Conservation (phyloP, 176 grass and related monocot species). For the Aegilops umbellulata region DNA sequence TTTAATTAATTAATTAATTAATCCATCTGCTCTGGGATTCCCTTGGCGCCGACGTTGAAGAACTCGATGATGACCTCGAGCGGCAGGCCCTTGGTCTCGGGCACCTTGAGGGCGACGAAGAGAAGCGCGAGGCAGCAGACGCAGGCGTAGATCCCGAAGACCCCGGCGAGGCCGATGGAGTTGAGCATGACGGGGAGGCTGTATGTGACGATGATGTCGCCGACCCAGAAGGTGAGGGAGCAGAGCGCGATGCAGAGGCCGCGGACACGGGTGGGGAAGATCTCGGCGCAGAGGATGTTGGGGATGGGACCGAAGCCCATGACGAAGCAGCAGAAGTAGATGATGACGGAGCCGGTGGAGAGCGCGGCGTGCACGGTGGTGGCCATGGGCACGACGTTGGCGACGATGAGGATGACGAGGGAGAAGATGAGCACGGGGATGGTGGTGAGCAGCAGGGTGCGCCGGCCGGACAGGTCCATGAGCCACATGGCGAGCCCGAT, state of each 20-base stretch:
- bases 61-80: conserved; percentile 87
- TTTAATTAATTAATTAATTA: neutral
- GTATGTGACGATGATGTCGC: conserved; percentile 79
- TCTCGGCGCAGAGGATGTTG: conserved; percentile 85
- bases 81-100: conserved; percentile 85
- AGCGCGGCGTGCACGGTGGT: conserved; percentile 53
- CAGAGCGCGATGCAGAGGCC: conserved; percentile 78
- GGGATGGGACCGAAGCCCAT: conserved; percentile 93
- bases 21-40: neutral
- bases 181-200: conserved; percentile 67
- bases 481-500: conserved; percentile 84
- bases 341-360: conserved; percentile 60
- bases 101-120: conserved; percentile 69
- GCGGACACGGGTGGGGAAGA: conserved; percentile 70
- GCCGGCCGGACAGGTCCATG: conserved; percentile 78
- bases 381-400: conserved; percentile 44
- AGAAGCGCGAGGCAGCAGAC: conserved; percentile 61
- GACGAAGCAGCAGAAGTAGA: conserved; percentile 88
- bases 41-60: conserved; percentile 69
- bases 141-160: conserved; percentile 64
- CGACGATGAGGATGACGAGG: conserved; percentile 45
- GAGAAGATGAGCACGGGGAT: conserved; percentile 62
- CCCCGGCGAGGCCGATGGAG: conserved; percentile 51
- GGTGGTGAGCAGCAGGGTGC: conserved; percentile 62
- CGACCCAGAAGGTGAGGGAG: conserved; percentile 77